phyloP scores from a whole-genome alignment of 306 rosid species.

The Ormosia semicastrata region DNA sequence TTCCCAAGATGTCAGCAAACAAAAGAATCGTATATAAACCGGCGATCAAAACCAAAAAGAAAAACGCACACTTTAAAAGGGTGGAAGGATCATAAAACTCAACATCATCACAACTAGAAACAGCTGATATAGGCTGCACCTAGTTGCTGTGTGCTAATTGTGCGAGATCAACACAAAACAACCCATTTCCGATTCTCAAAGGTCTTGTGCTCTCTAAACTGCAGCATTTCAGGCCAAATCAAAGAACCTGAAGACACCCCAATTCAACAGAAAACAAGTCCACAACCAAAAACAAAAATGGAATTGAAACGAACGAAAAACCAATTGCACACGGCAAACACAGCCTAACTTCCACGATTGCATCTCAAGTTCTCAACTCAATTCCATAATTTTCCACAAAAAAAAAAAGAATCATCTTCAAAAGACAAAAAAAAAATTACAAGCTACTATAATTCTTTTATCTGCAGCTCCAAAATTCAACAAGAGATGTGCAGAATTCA shows the following conservation, averaged over 20 bases:
- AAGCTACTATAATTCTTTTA: constrained; percentile 1
- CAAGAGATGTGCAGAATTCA: constrained; percentile 12
- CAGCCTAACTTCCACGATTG: constrained; percentile 24
- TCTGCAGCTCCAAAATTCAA: constrained; percentile 32
- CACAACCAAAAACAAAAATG: neutral
- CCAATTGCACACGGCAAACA: neutral
- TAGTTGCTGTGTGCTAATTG: neutral
- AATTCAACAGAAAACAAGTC: constrained; percentile 10
- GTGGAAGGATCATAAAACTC: constrained; percentile 14
- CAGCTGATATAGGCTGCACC: neutral
- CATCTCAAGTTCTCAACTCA: constrained; percentile 39
- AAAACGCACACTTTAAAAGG: neutral
- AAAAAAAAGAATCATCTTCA: constrained; percentile 10
- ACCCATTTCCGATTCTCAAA: constrained; percentile 9
- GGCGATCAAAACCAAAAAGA: constrained; percentile 8
- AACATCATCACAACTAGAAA: neutral
- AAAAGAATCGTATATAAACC: constrained; percentile 15
- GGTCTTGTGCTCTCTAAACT: neutral
- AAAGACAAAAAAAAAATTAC: constrained; percentile 9
- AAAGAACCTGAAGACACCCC: neutral
- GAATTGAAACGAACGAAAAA: constrained; percentile 19
- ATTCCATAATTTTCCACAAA: constrained; percentile 1
- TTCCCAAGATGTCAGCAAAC: neutral
- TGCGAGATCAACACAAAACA: constrained; percentile 30
- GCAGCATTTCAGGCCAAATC: neutral